Conservation (phyloP, 202 grass and related monocot species). For the Zizania palustris region DNA sequence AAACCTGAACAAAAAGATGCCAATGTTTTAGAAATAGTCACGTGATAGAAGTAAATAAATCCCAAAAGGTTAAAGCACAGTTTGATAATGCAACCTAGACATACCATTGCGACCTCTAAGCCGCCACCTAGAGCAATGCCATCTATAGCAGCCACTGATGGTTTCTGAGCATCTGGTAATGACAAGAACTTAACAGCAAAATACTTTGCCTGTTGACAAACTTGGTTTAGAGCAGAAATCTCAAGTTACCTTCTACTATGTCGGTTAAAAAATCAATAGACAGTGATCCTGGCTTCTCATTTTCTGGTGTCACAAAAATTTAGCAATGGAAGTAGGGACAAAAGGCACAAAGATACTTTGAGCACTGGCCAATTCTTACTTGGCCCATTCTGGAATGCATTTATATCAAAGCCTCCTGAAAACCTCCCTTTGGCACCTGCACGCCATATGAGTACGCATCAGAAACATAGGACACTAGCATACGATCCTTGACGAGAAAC, state of each 20-base stretch:
- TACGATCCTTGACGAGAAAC: constrained; percentile 13
- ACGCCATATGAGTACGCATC: neutral
- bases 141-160: constrained; percentile 83
- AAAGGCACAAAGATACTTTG: constrained; percentile 6
- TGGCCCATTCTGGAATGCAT: constrained; percentile 49
- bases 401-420: constrained; percentile 82
- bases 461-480: constrained; percentile 21
- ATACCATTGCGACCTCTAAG: constrained; percentile 93
- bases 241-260: constrained; percentile 71
- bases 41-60: neutral
- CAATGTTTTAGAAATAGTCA: constrained; percentile 12
- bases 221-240: neutral
- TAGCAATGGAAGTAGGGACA: neutral
- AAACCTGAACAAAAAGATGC: constrained; percentile 58
- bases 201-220: neutral
- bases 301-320: constrained; percentile 47
- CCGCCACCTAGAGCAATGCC: constrained; percentile 86
- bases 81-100: constrained; percentile 11
- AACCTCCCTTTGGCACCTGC: constrained; percentile 75
- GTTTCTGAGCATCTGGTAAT: constrained; percentile 73
- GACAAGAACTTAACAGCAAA: constrained; percentile 19
- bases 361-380: constrained; percentile 44
- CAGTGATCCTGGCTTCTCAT: constrained; percentile 53
- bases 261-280: constrained; percentile 75
- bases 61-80: constrained; percentile 6